A percentile compares a stretch with the other conserved stretches of the same genome.
Evolutionary conservation across 768 basidiomycete species (phyloP).

Genomic region (Daedaleopsis nitida): DNA sequence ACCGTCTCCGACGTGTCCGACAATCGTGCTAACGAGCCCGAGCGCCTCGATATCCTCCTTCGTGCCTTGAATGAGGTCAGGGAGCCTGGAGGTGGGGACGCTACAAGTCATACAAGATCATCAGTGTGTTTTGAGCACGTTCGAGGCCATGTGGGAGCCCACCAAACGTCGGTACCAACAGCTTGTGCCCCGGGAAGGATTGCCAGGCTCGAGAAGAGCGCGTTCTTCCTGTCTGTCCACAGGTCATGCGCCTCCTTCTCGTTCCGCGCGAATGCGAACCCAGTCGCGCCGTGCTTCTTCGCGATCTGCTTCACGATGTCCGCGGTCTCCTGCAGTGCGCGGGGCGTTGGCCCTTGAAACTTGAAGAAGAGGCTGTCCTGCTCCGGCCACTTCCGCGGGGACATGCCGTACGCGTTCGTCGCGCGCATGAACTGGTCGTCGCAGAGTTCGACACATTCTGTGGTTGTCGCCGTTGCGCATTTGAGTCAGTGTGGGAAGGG

Average conservation of each 20-base stretch:
- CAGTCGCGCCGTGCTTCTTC: slow-evolving; percentile 65
- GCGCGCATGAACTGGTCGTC: slow-evolving; percentile 72
- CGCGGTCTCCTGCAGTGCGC: slow-evolving; percentile 63
- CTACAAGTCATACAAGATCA: slow-evolving; percentile 24
- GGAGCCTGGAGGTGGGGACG: slow-evolving; percentile 67
- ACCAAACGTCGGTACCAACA: slow-evolving; percentile 82
- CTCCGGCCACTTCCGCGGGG: slow-evolving; percentile 56
- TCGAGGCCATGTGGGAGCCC: slow-evolving; percentile 7
- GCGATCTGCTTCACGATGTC: slow-evolving; percentile 58
- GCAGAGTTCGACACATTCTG: slow-evolving; percentile 85
- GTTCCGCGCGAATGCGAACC: slow-evolving; percentile 64
- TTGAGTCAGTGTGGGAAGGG: no score
- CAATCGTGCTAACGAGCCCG: slow-evolving; percentile 61
- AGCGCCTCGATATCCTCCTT: slow-evolving; percentile 63
- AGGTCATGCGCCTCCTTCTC: slow-evolving; percentile 68
- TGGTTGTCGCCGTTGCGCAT: no score
- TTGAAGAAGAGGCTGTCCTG: slow-evolving; percentile 84
- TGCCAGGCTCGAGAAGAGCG: slow-evolving; percentile 57
- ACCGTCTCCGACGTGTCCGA: slow-evolving; percentile 80
- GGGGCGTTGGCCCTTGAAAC: slow-evolving; percentile 62
- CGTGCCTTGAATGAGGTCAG: slow-evolving; percentile 66
- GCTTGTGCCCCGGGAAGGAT: slow-evolving; percentile 56
- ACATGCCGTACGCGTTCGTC: slow-evolving; percentile 57
- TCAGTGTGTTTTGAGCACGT: background rate
- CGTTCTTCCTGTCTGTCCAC: slow-evolving; percentile 79